These are phyloP conservation scores for Tulasnella sp. DNA, from an alignment of 768 basidiomycete genomes.

Conservation along the genomic window DNA sequence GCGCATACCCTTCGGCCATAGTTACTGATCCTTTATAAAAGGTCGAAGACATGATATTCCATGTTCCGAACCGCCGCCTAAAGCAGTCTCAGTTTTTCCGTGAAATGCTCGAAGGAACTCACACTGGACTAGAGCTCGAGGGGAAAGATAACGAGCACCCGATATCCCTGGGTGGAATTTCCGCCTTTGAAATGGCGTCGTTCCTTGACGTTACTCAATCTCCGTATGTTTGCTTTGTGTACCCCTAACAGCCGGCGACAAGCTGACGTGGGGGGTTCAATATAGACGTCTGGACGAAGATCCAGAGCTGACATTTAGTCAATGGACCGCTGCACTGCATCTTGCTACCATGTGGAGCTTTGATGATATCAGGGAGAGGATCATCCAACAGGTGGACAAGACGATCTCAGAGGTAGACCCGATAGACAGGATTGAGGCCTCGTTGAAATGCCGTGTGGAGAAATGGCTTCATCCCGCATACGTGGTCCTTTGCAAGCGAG, in stretches of 20 bases:
- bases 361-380: not conserved
- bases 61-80: not conserved
- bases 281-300: too few species aligned
- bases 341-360: slow-evolving; percentile 16
- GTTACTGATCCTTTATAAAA: not conserved
- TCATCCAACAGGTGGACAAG: slow-evolving; percentile 6
- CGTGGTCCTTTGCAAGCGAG: not conserved
- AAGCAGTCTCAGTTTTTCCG: not conserved
- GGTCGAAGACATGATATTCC: not conserved
- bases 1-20: not conserved
- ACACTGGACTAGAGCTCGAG: not conserved
- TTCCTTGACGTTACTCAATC: not conserved
- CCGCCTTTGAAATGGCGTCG: not conserved
- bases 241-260: not conserved
- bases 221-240: not conserved
- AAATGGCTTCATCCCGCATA: slow-evolving; percentile 26
- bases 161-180: not conserved
- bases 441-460: slow-evolving; percentile 6
- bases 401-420: not conserved
- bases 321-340: not conserved
- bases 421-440: not conserved
- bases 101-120: not conserved
- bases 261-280: too few species aligned
- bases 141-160: not conserved
- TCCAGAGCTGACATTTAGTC: not conserved